Conservation (phyloP, 257 asterid genomes). For the Forsythia viridissima region DNA sequence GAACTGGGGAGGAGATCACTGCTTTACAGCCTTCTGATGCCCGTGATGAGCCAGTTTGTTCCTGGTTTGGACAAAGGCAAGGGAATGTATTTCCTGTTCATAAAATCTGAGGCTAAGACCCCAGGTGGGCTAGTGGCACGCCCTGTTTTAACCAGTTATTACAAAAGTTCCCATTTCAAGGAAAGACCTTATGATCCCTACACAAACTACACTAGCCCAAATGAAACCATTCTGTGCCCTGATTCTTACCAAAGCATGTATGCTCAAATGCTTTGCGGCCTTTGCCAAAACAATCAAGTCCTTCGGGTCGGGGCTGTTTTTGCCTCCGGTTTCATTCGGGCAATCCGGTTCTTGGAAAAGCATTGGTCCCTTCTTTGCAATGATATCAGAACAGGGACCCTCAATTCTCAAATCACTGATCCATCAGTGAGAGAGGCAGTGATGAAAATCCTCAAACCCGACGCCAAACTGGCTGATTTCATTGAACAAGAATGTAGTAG, state of each 20-base stretch:
- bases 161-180: conserved; percentile 36
- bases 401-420: conserved; percentile 30
- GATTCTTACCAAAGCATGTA: conserved; percentile 53
- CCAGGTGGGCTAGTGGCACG: conserved; percentile 44
- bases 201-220: conserved; percentile 50
- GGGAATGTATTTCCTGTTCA: conserved; percentile 40
- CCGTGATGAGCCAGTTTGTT: conserved; percentile 44
- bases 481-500: conserved; percentile 35
- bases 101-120: conserved; percentile 38
- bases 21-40: conserved; percentile 44
- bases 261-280: conserved; percentile 52
- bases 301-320: conserved; percentile 45
- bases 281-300: conserved; percentile 33
- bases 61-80: conserved; percentile 42
- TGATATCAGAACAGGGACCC: conserved; percentile 39
- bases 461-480: conserved; percentile 37
- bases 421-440: conserved; percentile 35
- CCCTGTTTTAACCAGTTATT: conserved; percentile 43
- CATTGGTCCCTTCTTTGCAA: conserved; percentile 36
- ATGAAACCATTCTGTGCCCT: conserved; percentile 37
- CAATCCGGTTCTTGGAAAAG: conserved; percentile 41
- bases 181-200: conserved; percentile 36
- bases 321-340: conserved; percentile 48
- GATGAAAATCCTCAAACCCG: conserved; percentile 34
- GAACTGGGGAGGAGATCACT: conserved; percentile 38